Conservation (phyloP, 78 protist species). For the Pigoraptor vietnamica region DNA sequence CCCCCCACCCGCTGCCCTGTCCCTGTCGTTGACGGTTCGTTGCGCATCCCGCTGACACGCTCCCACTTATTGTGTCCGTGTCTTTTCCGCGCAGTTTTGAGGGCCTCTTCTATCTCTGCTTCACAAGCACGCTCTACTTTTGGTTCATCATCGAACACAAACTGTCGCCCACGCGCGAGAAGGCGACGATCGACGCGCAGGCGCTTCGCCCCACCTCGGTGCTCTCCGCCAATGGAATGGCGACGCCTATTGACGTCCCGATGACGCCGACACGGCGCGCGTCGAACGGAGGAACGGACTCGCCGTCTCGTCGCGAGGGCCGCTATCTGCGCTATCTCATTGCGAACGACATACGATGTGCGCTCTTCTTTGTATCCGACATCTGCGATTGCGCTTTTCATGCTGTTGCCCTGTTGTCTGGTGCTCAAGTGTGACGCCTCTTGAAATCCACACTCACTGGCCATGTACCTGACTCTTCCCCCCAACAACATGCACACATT, state of each 20-base stretch:
- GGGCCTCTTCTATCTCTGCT: background rate
- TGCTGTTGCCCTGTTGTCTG: too few relatives aligned
- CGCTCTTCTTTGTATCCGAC: background rate
- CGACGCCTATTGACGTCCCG: background rate
- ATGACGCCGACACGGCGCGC: background rate
- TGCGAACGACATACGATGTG: background rate
- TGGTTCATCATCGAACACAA: constrained; percentile 5
- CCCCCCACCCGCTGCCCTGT: too few relatives aligned
- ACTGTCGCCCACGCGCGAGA: background rate
- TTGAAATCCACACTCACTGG: too few relatives aligned
- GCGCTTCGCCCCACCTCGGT: background rate
- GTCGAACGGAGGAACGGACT: background rate
- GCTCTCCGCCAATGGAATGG: background rate
- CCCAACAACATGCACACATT: too few relatives aligned
- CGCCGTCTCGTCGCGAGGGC: background rate
- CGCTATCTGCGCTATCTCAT: background rate
- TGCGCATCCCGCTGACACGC: too few relatives aligned
- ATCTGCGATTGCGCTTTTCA: too few relatives aligned
- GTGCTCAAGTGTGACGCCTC: too few relatives aligned
- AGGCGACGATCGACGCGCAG: background rate
- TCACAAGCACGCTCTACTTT: background rate
- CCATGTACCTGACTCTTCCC: too few relatives aligned
- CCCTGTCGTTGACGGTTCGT: too few relatives aligned
- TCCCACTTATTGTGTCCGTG: too few relatives aligned
- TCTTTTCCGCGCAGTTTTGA: too few relatives aligned